phyloP scores from a whole-genome alignment of 805 yeast species.

The Blastobotrys robertii region DNA sequence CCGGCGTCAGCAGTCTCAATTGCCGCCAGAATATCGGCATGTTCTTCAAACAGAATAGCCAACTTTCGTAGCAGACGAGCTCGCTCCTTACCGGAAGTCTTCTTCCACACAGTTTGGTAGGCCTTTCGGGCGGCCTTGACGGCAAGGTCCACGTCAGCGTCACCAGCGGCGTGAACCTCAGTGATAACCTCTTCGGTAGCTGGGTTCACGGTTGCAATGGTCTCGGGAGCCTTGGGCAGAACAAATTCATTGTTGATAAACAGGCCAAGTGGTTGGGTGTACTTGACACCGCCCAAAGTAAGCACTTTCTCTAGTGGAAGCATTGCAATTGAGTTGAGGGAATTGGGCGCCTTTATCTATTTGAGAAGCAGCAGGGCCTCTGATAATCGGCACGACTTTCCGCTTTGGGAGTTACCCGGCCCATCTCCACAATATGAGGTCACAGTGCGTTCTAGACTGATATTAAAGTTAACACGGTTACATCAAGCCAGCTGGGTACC shows the following conservation, averaged over 20 bases:
- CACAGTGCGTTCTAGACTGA: no score
- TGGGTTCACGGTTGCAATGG: slow-evolving; percentile 56
- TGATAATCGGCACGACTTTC: background rate
- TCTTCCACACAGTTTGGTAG: slow-evolving; percentile 62
- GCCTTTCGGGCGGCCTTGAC: slow-evolving; percentile 80
- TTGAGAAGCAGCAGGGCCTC: background rate
- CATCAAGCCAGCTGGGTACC: no score
- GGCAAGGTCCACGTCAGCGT: slow-evolving; percentile 73
- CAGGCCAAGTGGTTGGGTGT: slow-evolving; percentile 74
- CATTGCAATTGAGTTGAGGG: slow-evolving; percentile 6
- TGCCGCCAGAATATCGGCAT: slow-evolving; percentile 61
- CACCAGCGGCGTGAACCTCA: slow-evolving; percentile 63
- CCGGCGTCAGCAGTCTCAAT: slow-evolving; percentile 89
- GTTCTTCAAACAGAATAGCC: slow-evolving; percentile 66
- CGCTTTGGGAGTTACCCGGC: background rate
- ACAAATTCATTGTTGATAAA: slow-evolving; percentile 76
- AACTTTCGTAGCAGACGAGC: slow-evolving; percentile 54
- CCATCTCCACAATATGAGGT: no score
- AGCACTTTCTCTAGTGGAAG: slow-evolving; percentile 14
- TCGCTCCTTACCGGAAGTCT: slow-evolving; percentile 57
- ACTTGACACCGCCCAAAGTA: slow-evolving; percentile 48
- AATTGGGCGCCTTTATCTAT: background rate
- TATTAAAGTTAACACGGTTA: no score
- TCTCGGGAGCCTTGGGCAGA: slow-evolving; percentile 46
- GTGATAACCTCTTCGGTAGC: slow-evolving; percentile 65